Evolutionary conservation across 139 green algal genomes (phyloP).

Genomic region (Closterium sp.): DNA sequence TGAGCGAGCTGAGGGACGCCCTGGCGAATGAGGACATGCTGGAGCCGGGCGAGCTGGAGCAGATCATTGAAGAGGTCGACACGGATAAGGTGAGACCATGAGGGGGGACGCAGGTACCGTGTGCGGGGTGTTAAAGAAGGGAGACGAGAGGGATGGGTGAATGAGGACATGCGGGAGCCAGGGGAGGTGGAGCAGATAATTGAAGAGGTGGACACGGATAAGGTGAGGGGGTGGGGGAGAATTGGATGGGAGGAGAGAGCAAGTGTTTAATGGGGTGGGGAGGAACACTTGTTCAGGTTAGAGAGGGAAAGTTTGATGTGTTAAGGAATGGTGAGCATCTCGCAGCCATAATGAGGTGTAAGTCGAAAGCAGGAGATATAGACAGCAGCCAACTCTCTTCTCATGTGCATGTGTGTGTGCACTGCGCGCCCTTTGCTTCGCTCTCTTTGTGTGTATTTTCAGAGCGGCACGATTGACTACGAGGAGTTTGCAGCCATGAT

Average conservation of each 20-base stretch:
- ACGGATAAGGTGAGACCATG: constrained; percentile 39
- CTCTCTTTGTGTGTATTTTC: not conserved
- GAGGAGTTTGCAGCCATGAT: constrained; percentile 50
- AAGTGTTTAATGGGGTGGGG: no score
- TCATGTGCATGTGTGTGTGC: not conserved
- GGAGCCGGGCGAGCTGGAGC: constrained; percentile 8
- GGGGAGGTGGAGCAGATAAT: constrained; percentile 26
- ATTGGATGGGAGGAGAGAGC: no score
- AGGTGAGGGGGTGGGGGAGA: not conserved
- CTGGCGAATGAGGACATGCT: constrained; percentile 12
- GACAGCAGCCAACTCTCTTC: not conserved
- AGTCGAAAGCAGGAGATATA: no score
- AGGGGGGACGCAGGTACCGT: no score
- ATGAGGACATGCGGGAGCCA: not conserved
- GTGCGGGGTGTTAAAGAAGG: not conserved
- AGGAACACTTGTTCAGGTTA: no score
- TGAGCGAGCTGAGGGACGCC: constrained; percentile 46
- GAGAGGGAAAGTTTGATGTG: no score
- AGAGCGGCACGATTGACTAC: constrained; percentile 53
- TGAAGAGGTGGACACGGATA: constrained; percentile 28
- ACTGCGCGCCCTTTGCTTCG: not conserved
- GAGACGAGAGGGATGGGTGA: no score
- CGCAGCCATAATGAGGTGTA: no score
- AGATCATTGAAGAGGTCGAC: constrained; percentile 32
- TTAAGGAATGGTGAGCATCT: no score